A percentile compares a stretch with the other conserved stretches of the same genome.
These are phyloP conservation scores for Pseudogymnoascus sp. DNA, from an alignment of 2,329 filamentous ascomycete species.

Conservation along the genomic window DNA sequence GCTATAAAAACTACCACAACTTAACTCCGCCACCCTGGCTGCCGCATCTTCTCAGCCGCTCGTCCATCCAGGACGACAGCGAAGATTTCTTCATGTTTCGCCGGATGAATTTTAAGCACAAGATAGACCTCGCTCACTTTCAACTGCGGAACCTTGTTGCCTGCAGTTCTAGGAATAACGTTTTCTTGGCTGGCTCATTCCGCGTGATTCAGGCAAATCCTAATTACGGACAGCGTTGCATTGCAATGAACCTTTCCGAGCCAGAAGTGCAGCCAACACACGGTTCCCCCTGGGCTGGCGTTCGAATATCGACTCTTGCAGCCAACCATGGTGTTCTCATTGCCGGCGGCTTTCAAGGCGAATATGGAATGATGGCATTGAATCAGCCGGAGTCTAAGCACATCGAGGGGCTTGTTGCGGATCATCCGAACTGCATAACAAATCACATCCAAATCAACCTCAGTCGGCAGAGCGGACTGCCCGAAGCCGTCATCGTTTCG, in stretches of 20 bases:
- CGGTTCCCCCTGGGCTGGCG: slow-evolving; percentile 14
- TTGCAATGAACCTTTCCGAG: slow-evolving; percentile 24
- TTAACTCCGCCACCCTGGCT: slow-evolving; percentile 16
- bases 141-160: slow-evolving; percentile 58
- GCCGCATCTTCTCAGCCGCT: slow-evolving; percentile 8
- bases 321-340: slow-evolving; percentile 30
- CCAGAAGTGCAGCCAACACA: slow-evolving; percentile 22
- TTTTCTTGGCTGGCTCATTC: slow-evolving; percentile 48
- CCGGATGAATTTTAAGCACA: slow-evolving; percentile 46
- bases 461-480: slow-evolving; percentile 43
- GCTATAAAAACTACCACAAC: slow-evolving; percentile 54
- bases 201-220: slow-evolving; percentile 48
- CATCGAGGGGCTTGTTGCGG: slow-evolving; percentile 33
- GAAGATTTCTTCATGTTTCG: slow-evolving; percentile 50
- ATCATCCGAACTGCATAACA: slow-evolving; percentile 53
- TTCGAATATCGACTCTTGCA: slow-evolving; percentile 29
- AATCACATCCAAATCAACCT: slow-evolving; percentile 56
- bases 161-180: slow-evolving; percentile 46
- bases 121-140: slow-evolving; percentile 55
- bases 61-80: slow-evolving; percentile 17
- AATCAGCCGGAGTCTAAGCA: slow-evolving; percentile 26
- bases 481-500: slow-evolving; percentile 53
- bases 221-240: slow-evolving; percentile 8
- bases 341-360: slow-evolving; percentile 33
- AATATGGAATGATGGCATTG: slow-evolving; percentile 32